Evolutionary conservation across 352 stramenopile species (phyloP), one percentile per base, ranked within the genome.

Genomic region (Phytophthora pistaciae): DNA sequence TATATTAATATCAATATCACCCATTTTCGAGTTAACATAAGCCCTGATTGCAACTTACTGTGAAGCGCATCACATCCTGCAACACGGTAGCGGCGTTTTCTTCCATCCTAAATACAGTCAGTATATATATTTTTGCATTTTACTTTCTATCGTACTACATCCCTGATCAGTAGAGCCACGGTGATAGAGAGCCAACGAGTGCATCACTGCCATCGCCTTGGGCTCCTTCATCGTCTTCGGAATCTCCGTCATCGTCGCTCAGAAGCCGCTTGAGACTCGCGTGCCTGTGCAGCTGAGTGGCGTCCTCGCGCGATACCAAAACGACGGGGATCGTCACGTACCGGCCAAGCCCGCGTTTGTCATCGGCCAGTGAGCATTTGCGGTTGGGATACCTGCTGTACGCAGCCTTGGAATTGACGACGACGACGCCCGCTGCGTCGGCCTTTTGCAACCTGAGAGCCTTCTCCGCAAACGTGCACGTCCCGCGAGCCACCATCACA

Each of bases 391-490:
- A 70, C 44, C 70, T 74, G 33, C 64, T 75, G 25, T 72, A 78
- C 18, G 71, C 27, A n/a, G 68, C 61, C 65, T 90, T 92, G 18
- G 77, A 85, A 65, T 96, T 94, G 55, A 95, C 79, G 16, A 94
- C 79, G 11, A 96, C 78, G 18, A 92, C 75, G 23, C 80, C 91
- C 7, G 68, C 61, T 1, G 78, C 91, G 3, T 90, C 88, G 16
- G 82, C 81, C 9, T 68, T 33, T 71, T 96, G 82, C 6, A 96
- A 56, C 8, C 81, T 68, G 44, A 92, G 56, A 1, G 88, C 88
- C 68, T 96, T 97, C 55, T 88, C 70, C 1, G 85, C 81, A 60
- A 97, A 97, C 21, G 90, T 82, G 56, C 91, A 97, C 18, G 77
- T 77, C 13, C 91, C 91, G 9, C 91, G 77, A 31, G 75, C 68